These are phyloP conservation scores for Pleurotus tuoliensis DNA, from an alignment of 768 basidiomycete species.

Conservation along the genomic window DNA sequence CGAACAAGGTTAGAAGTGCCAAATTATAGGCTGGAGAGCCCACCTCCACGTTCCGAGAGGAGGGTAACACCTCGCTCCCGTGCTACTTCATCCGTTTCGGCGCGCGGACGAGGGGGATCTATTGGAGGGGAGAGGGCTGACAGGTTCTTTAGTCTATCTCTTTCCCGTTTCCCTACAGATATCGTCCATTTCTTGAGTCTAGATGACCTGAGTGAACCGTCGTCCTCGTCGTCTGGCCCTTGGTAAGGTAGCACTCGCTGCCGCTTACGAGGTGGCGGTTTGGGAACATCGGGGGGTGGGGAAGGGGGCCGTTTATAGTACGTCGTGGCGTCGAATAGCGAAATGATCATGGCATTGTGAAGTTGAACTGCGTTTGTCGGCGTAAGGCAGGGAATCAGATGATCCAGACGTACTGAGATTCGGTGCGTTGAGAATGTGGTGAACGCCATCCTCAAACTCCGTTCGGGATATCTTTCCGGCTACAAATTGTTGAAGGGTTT, in stretches of 20 bases:
- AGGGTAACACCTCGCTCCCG: conserved; percentile 66
- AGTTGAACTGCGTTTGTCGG: conserved; percentile 52
- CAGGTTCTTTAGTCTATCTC: conserved; percentile 61
- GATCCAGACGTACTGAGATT: conserved; percentile 33
- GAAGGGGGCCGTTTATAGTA: conserved; percentile 65
- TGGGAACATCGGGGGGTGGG: conserved; percentile 63
- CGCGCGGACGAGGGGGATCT: conserved; percentile 41
- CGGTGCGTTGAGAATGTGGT: conserved; percentile 56
- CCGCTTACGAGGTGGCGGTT: conserved; percentile 61
- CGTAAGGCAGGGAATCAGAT: background rate
- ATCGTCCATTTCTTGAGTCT: conserved; percentile 75
- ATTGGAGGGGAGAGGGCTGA: conserved; percentile 34
- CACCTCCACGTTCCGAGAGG: conserved; percentile 64
- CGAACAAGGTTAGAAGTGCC: background rate
- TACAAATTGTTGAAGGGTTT: conserved; percentile 62
- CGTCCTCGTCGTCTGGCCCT: conserved; percentile 52
- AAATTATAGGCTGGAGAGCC: conserved; percentile 13
- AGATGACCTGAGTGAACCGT: conserved; percentile 52
- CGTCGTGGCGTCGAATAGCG: conserved; percentile 72
- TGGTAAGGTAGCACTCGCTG: conserved; percentile 74
- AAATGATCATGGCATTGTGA: conserved; percentile 82
- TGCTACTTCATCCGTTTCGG: conserved; percentile 62
- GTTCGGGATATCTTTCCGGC: conserved; percentile 62
- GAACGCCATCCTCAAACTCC: conserved; percentile 74
- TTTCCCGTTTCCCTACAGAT: conserved; percentile 67